Evolutionary conservation across 768 basidiomycete genomes (phyloP).

Genomic region (Boletus speciosus): DNA sequence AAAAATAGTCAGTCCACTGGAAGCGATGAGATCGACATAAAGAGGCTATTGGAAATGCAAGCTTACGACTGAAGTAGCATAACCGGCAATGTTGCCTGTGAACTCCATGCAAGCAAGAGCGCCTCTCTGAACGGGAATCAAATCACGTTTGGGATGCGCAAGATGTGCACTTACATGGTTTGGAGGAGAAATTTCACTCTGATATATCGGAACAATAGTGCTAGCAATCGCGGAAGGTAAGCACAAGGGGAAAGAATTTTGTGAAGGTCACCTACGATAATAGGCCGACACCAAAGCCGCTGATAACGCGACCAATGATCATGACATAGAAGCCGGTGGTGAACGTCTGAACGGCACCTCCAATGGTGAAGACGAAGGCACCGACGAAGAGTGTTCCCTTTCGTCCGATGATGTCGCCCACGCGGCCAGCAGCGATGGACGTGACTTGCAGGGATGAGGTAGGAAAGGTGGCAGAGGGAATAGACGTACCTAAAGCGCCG

Average conservation of each 20-base stretch:
- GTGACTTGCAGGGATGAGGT: constrained; percentile 52
- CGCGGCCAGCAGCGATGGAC: constrained; percentile 81
- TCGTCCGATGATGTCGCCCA: constrained; percentile 85
- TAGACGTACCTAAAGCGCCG: constrained; percentile 75
- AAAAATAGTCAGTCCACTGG: constrained; percentile 93
- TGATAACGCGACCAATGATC: constrained; percentile 78
- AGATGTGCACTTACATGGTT: constrained; percentile 57
- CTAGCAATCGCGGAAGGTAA: constrained; percentile 36
- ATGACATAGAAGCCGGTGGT: constrained; percentile 75
- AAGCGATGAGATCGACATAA: neutral
- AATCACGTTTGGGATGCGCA: neutral
- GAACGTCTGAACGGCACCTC: constrained; percentile 83
- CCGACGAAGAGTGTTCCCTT: constrained; percentile 82
- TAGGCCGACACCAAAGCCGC: constrained; percentile 88
- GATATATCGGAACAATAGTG: constrained; percentile 93
- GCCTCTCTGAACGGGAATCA: constrained; percentile 56
- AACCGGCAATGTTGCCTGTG: constrained; percentile 88
- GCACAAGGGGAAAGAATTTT: neutral
- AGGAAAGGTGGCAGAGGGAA: neutral
- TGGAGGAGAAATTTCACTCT: constrained; percentile 94
- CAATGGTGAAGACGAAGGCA: constrained; percentile 79
- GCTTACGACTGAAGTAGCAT: constrained; percentile 83
- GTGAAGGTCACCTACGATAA: constrained; percentile 57
- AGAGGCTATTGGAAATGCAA: neutral
- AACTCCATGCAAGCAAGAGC: constrained; percentile 94